Conservation (phyloP, 805 yeast species). For the Candida succiphila region DNA sequence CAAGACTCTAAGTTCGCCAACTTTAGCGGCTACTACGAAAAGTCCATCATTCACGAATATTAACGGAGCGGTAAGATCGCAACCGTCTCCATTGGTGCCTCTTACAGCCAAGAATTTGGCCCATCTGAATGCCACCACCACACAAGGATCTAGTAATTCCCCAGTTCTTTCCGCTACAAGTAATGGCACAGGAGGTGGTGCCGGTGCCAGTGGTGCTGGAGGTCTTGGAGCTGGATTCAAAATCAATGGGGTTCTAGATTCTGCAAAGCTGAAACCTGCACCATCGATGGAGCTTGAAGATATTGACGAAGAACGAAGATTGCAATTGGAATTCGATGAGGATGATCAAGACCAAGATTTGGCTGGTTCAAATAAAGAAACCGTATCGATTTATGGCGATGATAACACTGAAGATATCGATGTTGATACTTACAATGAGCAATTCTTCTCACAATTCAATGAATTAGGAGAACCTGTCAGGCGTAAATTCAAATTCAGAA, state of each 20-base stretch:
- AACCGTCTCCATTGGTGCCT: neutral
- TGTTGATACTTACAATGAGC: conserved; percentile 12
- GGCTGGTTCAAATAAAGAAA: neutral
- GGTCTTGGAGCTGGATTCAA: too few species aligned
- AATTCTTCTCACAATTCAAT: conserved; percentile 17
- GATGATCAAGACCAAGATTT: neutral
- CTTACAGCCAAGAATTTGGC: neutral
- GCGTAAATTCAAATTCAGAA: conserved; percentile 19
- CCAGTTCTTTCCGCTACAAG: too few species aligned
- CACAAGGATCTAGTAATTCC: too few species aligned
- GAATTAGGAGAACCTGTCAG: conserved; percentile 14
- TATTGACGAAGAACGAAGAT: neutral
- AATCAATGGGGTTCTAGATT: too few species aligned
- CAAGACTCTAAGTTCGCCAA: neutral
- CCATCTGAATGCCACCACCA: too few species aligned
- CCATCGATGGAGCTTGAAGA: neutral
- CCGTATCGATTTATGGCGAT: neutral
- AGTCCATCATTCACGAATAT: neutral
- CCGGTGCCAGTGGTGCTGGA: too few species aligned
- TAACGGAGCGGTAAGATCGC: neutral
- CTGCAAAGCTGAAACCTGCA: neutral
- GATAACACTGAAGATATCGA: conserved; percentile 1
- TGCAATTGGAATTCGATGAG: neutral
- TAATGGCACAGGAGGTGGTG: too few species aligned
- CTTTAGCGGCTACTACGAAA: neutral